Evolutionary conservation across 805 yeast genomes (phyloP).

Genomic region (Sungouiozyma ichnusensis): DNA sequence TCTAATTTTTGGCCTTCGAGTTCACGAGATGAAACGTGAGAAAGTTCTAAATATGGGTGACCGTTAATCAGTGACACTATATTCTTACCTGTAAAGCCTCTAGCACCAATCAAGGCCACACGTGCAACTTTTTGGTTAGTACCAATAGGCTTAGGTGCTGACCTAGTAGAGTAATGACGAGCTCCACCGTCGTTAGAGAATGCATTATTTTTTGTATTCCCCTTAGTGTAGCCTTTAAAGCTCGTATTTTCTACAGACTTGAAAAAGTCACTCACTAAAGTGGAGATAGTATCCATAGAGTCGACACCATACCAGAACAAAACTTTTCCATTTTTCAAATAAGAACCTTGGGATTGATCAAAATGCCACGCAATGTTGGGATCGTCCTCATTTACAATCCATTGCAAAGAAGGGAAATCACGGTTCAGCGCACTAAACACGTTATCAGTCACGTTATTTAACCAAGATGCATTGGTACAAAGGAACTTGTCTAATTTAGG

Average conservation of each 20-base stretch:
- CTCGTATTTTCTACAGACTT: constrained; percentile 21
- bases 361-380: constrained; percentile 88
- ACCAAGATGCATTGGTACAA: constrained; percentile 88
- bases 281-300: constrained; percentile 49
- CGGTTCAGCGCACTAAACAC: constrained; percentile 73
- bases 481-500: constrained; percentile 77
- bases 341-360: constrained; percentile 88
- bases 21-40: constrained; percentile 95
- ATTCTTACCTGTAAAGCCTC: constrained; percentile 96
- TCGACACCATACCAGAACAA: constrained; percentile 90
- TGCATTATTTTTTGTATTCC: constrained; percentile 23
- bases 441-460: constrained; percentile 92
- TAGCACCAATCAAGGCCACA: constrained; percentile 94
- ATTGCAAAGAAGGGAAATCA: constrained; percentile 64
- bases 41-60: constrained; percentile 79
- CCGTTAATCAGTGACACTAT: constrained; percentile 74
- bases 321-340: constrained; percentile 76
- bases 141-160: constrained; percentile 57
- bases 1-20: constrained; percentile 74
- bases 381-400: constrained; percentile 88
- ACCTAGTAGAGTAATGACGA: constrained; percentile 42
- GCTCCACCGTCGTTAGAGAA: constrained; percentile 39
- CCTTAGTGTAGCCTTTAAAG: constrained; percentile 11
- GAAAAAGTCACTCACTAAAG: constrained; percentile 50
- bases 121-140: constrained; percentile 50